Base-by-base conservation (phyloP, 495 filamentous ascomycete species). In the Durotheca rogersii region DNA sequence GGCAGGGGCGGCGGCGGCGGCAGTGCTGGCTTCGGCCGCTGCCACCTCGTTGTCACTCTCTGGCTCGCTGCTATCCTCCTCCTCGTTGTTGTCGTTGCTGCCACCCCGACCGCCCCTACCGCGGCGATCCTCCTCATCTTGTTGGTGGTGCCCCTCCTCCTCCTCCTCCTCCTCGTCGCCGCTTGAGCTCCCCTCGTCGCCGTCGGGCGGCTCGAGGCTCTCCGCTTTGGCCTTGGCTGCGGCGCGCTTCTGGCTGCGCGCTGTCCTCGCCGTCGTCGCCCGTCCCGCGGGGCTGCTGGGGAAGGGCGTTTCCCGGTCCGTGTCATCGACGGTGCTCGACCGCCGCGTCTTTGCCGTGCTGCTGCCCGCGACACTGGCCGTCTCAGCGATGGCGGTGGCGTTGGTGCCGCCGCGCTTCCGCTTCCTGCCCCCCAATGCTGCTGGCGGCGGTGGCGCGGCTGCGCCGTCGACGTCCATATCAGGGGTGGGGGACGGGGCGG, bases 321-420 rank as follows among this genome's bases (percentile, higher is more conserved):
- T 78, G 30, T 80, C 79, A 6, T 82, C 80, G 11, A 79, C 72
- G 9, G 76, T 80, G 45, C 75, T 80, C 19, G 69, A 68, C 32
- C 72, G 67, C n/a, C 56, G 43, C 39, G 69, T 69, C 52, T 66
- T 72, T 21, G 60, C 59, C 35, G 57, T 67, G 12, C 61, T 58
- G 9, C 58, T 67, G 46, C 56, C 56, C 16, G 60, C 57, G 15
- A 56, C 57, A 12, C 63, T 61, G 56, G 56, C 56, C 14, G 33
- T 47, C 9, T 61, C 53, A 6, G 58, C 41, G 2, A 37, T 51
- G 6, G 58, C 41, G 2, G 39, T 51, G 0, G 30, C 21, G 5
- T 78, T 76, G 55, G 55, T 55, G 20, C 73, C 64, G 11, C 68
- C 71, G 4, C 71, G 67, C 52, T 73, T 75, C 15, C 76, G 82